Conservation (phyloP, 2,329 filamentous ascomycete genomes). For the Conoideocrella luteorostrata region DNA sequence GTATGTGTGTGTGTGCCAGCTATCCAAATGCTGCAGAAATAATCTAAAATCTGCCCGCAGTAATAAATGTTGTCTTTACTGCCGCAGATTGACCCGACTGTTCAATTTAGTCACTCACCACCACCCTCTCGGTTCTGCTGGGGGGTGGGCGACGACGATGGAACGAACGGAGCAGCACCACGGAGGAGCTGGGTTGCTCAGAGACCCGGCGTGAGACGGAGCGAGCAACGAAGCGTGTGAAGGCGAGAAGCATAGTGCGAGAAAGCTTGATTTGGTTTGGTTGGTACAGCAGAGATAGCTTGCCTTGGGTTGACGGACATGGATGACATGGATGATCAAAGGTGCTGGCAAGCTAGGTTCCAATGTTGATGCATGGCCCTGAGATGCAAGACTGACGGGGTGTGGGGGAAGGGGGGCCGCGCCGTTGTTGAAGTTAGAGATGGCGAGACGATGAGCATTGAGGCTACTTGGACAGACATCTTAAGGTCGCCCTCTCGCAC, state of each 20-base stretch:
- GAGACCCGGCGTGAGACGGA: background rate
- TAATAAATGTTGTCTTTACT: too few relatives aligned
- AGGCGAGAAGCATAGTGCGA: background rate
- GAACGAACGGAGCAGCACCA: background rate
- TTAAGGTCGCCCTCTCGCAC: background rate
- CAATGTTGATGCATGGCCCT: background rate
- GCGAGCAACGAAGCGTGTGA: background rate
- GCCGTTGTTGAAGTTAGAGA: slow-evolving; percentile 6
- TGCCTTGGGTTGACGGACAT: background rate
- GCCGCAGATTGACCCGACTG: too few relatives aligned
- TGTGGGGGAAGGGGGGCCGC: slow-evolving; percentile 3
- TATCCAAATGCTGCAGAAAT: too few relatives aligned
- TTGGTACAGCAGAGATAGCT: background rate
- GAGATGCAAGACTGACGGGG: background rate
- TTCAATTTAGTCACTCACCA: too few relatives aligned
- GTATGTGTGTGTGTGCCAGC: too few relatives aligned
- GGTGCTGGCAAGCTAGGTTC: background rate
- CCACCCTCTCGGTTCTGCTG: background rate
- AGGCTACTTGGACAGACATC: background rate
- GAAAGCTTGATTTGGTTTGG: too few relatives aligned
- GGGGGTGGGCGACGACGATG: background rate
- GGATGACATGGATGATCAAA: slow-evolving; percentile 1
- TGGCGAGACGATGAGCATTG: background rate
- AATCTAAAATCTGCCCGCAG: too few relatives aligned
- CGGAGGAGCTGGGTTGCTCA: background rate